Base-by-base conservation (phyloP, 352 stramenopile species). In the Pythium periplocum region DNA sequence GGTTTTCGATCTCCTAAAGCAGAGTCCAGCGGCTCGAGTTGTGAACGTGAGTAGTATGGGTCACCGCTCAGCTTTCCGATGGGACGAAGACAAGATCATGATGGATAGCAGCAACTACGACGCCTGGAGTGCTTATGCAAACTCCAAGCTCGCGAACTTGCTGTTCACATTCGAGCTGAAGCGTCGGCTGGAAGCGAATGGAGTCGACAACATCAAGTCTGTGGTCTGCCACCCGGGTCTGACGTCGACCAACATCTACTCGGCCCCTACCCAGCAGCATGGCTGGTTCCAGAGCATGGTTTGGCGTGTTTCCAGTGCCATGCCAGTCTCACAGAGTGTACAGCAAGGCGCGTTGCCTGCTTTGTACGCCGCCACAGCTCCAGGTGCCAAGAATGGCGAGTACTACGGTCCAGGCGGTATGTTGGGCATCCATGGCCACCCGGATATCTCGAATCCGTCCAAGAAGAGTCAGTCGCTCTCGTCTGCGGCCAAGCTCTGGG, bases 21-120 rank as follows among this genome's bases (percentile, higher is more conserved):
- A 45, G 12, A 69, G 66, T 32, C n/a, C 46, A 2, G 50, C 51
- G 0, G 60, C 73, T 0, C 68, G 71, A 26, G 51, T 82, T 11
- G 65, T 81, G 26, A 73, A 69, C 45, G 60, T 84, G n/a, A 80
- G 71, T 39, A 79, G 68, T 26, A 57, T 60, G 34, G 54, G 55
- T 34, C 65, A 73, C 43, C 51, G 48, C 46, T 48, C 56, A 26
- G 57, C 51, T 6, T 38, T 42, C 8, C 17, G 17, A 26, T n/a
- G 45, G 7, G 57, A 64, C 35, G 59, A 56, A 34, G 57, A 49
- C 7, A 49, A 40, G 6, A 53, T 57, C 30, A 51, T 26, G 67
- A 4, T 53, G 30, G 5, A 33, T 48, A 1, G 31, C 17, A 5
- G 39, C 51, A 12, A 42, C 10, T 3, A 30, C 46, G 6, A 48